Evolutionary conservation across 768 basidiomycete genomes (phyloP), one percentile per base, ranked within the genome.

Genomic region (Russula abietina): DNA sequence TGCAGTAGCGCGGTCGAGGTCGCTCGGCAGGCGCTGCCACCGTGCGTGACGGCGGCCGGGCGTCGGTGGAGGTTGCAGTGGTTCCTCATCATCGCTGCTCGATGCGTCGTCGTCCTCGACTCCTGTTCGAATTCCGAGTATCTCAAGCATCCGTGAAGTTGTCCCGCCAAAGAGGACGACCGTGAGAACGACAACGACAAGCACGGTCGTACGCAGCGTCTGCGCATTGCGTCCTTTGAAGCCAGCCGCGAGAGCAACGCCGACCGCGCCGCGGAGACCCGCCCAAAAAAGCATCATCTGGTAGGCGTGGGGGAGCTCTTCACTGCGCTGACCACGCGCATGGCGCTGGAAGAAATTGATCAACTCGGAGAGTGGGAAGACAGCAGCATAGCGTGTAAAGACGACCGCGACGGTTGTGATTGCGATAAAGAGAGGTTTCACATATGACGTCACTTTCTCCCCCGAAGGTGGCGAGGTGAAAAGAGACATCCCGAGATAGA

Each of bases 281-380:
- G 96, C 96, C 97, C 96, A 99, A 76, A 98, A 98, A 17, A 98
- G 77, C 94, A 98, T 97, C 92, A 98, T 96, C 70, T 98, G 95
- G 71, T 99, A 98, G 12, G 93, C 94, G 73, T 98, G 95, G 1
- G 97, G 95, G 5, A 99, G 78, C 68, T 98, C 95, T 67, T 97
- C 95, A 26, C 81, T 76, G 46, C 93, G 83, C 70, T 94, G 91
- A 1, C 93, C 93, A 1, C 92, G 84, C 2, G 83, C 87, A 64
- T 95, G 90, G 32, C 78, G 79, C 69, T 87, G 89, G 80, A 98
- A 87, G 67, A 97, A 81, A 77, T 99, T 99, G 85, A 99, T 97
- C 30, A 83, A 83, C 69, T 95, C 91, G 4, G 93, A 92, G 19
- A 98, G 81, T 1, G 96, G 96, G 80, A 98, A 98, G 19, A 98